phyloP scores from a whole-genome alignment of 2,329 filamentous ascomycete genomes.

The Epichloe aotearoae region DNA sequence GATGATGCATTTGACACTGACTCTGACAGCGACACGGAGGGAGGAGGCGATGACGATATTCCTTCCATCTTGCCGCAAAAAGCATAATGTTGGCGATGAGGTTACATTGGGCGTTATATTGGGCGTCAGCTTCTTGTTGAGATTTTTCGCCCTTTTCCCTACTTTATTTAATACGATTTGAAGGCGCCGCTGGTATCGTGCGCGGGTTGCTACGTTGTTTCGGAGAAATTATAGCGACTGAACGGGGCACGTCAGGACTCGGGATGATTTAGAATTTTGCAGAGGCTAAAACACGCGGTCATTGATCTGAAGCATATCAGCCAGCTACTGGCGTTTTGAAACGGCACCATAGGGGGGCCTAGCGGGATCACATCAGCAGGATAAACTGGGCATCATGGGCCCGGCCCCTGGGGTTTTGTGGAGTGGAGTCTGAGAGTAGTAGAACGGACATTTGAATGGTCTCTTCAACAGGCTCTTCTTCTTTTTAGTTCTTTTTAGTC shows the following conservation, averaged over 20 bases:
- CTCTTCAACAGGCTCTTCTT: too few species aligned
- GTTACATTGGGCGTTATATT: neutral
- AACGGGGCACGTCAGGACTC: neutral
- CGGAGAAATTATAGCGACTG: neutral
- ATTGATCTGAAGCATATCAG: neutral
- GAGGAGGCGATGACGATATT: constrained; percentile 16
- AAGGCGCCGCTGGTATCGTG: neutral
- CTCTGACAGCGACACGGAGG: constrained; percentile 6
- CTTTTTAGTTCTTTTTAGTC: neutral
- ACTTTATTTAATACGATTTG: neutral
- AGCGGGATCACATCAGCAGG: neutral
- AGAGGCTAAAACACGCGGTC: neutral
- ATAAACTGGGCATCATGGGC: too few species aligned
- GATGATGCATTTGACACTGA: constrained; percentile 4
- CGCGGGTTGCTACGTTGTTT: neutral
- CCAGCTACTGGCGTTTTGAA: too few species aligned
- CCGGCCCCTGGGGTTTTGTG: too few species aligned
- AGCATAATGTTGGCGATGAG: neutral
- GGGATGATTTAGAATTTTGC: neutral
- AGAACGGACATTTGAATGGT: too few species aligned
- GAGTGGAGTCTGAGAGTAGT: too few species aligned
- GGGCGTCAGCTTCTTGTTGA: neutral
- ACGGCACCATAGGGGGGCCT: neutral
- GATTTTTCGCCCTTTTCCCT: neutral
- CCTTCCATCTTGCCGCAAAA: constrained; percentile 10